Conservation (phyloP, 2,329 filamentous ascomycete species). For the Pezicula radicicola region DNA sequence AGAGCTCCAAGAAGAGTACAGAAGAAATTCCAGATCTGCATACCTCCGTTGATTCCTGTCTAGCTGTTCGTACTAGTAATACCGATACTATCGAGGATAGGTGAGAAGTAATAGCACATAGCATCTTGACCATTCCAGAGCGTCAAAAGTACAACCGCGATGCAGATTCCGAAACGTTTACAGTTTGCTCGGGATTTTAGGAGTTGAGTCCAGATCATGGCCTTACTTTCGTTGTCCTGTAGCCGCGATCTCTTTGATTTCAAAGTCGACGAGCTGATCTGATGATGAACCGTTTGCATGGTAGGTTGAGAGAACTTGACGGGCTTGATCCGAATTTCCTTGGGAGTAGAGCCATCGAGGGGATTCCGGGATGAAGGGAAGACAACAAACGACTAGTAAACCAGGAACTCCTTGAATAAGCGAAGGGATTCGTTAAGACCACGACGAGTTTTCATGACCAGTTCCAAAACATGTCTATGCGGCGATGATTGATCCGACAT, state of each 20-base stretch:
- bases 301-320: slow-evolving; percentile 37
- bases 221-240: slow-evolving; percentile 23
- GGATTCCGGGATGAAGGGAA: slow-evolving; percentile 33
- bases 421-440: slow-evolving; percentile 39
- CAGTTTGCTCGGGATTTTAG: slow-evolving; percentile 9
- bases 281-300: slow-evolving; percentile 39
- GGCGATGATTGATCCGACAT: slow-evolving; percentile 16
- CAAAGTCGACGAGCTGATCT: slow-evolving; percentile 33
- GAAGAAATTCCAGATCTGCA: slow-evolving; percentile 28
- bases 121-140: slow-evolving; percentile 13
- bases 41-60: slow-evolving; percentile 27
- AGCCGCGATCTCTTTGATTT: slow-evolving; percentile 30
- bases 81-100: slow-evolving; percentile 21
- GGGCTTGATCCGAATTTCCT: slow-evolving; percentile 28
- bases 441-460: slow-evolving; percentile 9
- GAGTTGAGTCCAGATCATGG: slow-evolving; percentile 29
- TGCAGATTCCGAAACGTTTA: slow-evolving; percentile 6
- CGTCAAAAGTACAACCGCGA: slow-evolving; percentile 23
- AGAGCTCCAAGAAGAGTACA: slow-evolving; percentile 42
- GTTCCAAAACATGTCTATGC: slow-evolving; percentile 18
- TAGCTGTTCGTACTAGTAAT: slow-evolving; percentile 18
- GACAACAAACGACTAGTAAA: not conserved
- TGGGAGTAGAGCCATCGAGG: slow-evolving; percentile 32
- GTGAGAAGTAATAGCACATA: slow-evolving; percentile 35
- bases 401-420: slow-evolving; percentile 10